phyloP scores from a whole-genome alignment of 306 rosid species.

The Dryas alaskensis region DNA sequence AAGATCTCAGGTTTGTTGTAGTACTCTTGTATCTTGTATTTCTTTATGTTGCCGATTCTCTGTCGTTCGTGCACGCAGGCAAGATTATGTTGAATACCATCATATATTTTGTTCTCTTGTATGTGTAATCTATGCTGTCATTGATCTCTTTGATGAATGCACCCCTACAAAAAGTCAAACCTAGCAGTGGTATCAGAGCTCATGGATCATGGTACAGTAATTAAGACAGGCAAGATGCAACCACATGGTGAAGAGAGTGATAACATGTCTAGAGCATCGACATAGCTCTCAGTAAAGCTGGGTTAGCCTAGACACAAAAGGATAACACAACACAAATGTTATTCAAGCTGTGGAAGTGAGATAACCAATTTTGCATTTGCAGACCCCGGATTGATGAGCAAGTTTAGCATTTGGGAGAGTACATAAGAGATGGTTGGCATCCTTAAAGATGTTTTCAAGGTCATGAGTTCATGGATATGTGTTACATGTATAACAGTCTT shows the following conservation, averaged over 20 bases:
- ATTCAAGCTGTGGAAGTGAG: neutral
- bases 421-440: neutral
- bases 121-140: neutral
- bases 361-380: too few relatives aligned
- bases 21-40: neutral
- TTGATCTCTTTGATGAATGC: neutral
- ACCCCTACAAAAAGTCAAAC: neutral
- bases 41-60: neutral
- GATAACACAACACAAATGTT: neutral
- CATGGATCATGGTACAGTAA: neutral
- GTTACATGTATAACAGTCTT: neutral
- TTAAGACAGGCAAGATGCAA: too few relatives aligned
- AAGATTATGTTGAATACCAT: neutral
- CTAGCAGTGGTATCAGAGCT: neutral
- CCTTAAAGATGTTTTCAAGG: neutral
- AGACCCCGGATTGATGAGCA: too few relatives aligned
- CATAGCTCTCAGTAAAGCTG: too few relatives aligned
- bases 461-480: neutral
- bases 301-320: neutral
- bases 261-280: neutral
- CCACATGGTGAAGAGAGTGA: neutral
- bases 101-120: neutral
- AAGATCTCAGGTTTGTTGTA: neutral
- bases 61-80: neutral
- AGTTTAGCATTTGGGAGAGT: neutral